Evolutionary conservation across 352 stramenopile species (phyloP).

Genomic region (Globisporangium heterothallicum): DNA sequence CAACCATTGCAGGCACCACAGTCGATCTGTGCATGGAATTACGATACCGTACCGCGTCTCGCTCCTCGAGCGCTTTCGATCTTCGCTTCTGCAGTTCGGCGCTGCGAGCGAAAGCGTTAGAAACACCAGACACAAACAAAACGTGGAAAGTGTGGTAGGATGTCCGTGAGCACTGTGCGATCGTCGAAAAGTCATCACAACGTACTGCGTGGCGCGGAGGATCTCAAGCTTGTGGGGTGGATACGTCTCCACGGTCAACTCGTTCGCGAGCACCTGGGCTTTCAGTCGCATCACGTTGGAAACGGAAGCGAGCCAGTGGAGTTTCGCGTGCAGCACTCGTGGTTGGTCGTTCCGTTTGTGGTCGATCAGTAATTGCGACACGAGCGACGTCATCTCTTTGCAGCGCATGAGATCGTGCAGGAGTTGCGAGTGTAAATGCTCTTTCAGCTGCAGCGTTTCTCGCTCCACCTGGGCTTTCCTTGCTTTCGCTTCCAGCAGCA

Average conservation of each 20-base stretch:
- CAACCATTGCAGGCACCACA: neutral
- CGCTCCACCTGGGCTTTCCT: constrained; percentile 11
- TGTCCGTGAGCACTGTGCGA: neutral
- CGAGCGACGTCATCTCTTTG: constrained; percentile 16
- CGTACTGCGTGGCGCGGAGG: constrained; percentile 21
- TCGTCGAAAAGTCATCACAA: neutral
- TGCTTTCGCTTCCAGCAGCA: constrained; percentile 27
- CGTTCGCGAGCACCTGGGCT: constrained; percentile 22
- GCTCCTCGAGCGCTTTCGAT: constrained; percentile 16
- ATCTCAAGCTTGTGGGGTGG: constrained; percentile 14
- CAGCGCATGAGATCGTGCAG: constrained; percentile 17
- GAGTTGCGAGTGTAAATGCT: constrained; percentile 13
- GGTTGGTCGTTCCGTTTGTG: constrained; percentile 32
- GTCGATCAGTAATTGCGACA: constrained; percentile 19
- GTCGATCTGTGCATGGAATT: neutral
- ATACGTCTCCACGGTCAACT: constrained; percentile 33
- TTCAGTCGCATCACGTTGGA: constrained; percentile 21
- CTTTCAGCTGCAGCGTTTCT: constrained; percentile 6
- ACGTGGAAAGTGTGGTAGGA: neutral
- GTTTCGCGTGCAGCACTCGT: constrained; percentile 23
- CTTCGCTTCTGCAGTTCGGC: constrained; percentile 22
- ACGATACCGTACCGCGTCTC: constrained; percentile 7
- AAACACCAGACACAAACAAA: neutral
- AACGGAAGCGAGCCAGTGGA: constrained; percentile 24
- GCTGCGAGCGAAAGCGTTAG: too few species aligned